Percentiles rank a stretch among this genome's conserved stretches.
Evolutionary conservation across 139 green algal genomes (phyloP).

Genomic region (Nannochloris sp.): DNA sequence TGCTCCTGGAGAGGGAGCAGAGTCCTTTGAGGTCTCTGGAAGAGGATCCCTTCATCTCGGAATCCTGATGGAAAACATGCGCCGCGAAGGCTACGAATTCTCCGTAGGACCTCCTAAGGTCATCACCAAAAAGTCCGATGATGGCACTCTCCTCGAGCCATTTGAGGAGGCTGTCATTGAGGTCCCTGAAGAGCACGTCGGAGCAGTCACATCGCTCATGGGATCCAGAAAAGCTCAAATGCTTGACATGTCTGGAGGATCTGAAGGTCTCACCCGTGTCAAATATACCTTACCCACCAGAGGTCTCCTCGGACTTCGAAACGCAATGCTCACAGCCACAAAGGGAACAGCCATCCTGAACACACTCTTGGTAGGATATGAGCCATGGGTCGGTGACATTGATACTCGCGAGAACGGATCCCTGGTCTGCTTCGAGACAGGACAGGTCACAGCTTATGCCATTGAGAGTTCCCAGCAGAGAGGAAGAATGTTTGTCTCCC

Average conservation of each 20-base stretch:
- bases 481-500: slow-evolving; percentile 77
- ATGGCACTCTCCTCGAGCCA: slow-evolving; percentile 63
- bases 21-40: slow-evolving; percentile 89
- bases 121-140: slow-evolving; percentile 69
- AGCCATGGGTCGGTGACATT: slow-evolving; percentile 67
- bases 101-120: slow-evolving; percentile 88
- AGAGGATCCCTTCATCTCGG: slow-evolving; percentile 79
- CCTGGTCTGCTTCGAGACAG: slow-evolving; percentile 81
- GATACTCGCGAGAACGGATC: slow-evolving; percentile 81
- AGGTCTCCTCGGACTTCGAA: slow-evolving; percentile 85
- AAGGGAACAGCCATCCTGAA: slow-evolving; percentile 91
- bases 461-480: slow-evolving; percentile 82
- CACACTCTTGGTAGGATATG: slow-evolving; percentile 80
- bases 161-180: slow-evolving; percentile 89
- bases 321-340: slow-evolving; percentile 92
- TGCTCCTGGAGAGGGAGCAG: slow-evolving; percentile 81
- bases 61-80: slow-evolving; percentile 99
- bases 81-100: slow-evolving; percentile 74
- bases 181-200: slow-evolving; percentile 66
- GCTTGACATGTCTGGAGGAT: slow-evolving; percentile 65
- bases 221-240: slow-evolving; percentile 86
- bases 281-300: slow-evolving; percentile 89
- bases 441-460: slow-evolving; percentile 73
- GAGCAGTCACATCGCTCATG: slow-evolving; percentile 82
- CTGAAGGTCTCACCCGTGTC: slow-evolving; percentile 47